Evolutionary conservation across 495 filamentous ascomycete species (phyloP), one percentile per base, ranked within the genome.

Genomic region (Aspergillus carlsbadensis): DNA sequence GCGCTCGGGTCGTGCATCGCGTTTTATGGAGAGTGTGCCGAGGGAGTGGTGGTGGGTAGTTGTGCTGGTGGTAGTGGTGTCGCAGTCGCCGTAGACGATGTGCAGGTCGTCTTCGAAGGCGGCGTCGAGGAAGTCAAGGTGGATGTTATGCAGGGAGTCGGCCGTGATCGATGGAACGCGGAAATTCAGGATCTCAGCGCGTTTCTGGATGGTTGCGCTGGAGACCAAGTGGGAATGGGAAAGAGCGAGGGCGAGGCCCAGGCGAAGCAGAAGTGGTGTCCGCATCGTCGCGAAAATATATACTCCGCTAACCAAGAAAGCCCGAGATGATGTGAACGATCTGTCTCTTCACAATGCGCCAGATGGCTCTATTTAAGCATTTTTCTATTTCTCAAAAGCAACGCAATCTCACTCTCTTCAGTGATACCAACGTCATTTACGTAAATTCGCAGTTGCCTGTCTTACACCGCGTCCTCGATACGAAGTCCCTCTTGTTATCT

Each of bases 111-210:
- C 70, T 37, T 69, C 57, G n/a, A 68, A 70, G 6, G 22, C 24
- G 1, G 46, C 22, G 24, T 72, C 68, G 15, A 61, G 35, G 31
- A 71, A 64, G 11, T 70, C 61, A 2, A 73, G 33, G 35, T 71
- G 62, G 15, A 71, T 55, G 36, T 73, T 73, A 39, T 73, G 66
- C 47, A 73, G 44, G 1, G 70, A 71, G 51, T 68, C 66, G 1
- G 68, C 60, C 0, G 64, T 69, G 17, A 70, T 21, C 8, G 15
- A 60, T 34, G 58, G 44, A 5, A 60, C 40, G 7, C 51, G 45
- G 6, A 64, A 56, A 22, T 41, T 39, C 14, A 64, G 31, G n/a
- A 60, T 40, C 10, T 54, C 40, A 2, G 34, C 6, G 21, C 18
- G 20, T 8, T 20, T 20, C 10, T 49, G 35, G 35, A 56, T 40